Base-by-base conservation (phyloP, 345 rosid genomes). In the Raphanus raphanistrum region DNA sequence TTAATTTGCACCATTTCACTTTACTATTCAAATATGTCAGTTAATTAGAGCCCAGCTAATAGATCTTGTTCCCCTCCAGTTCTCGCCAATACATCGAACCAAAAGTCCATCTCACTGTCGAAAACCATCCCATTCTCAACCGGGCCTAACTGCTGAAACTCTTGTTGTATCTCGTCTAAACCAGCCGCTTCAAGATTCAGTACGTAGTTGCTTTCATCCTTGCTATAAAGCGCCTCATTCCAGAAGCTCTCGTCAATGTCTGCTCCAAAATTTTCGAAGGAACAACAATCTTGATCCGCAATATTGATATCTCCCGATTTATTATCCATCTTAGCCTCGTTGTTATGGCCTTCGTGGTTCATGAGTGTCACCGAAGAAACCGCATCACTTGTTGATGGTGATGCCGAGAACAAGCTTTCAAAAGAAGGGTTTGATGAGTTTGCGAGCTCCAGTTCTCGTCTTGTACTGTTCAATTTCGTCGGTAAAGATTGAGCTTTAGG, bases 181-280 rank as follows among this genome's bases (percentile, higher is more conserved):
- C 79, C 68, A 58, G 55, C 32, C 38, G 31, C 74, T 65, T 70
- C 72, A 50, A 73, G 59, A 67, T 66, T 77, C 3, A 73, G 26
- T 9, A 64, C 50, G 36, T 79, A 29, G 71, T 57, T 70, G 0
- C 71, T 66, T 64, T 83, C 76, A 16, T 70, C 76, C 10, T 77
- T 70, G 35, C 78, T 8, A 50, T 69, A 72, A 5, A 74, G 55
- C 32, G 85, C 31, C 13, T 88, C 94, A 2, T 85, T 82, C 98
- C 97, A 88, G 55, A 91, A 90, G 76, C 85, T 79, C 13, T 90
- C 88, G 31, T 90, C 91, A 8, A 90, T 91, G 54, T 82, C 83
- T 0, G 82, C 85, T 16, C 79, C 71, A 2, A 87, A 78, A 66
- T 28, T 72, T 9, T 88, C 93, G 9, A 72, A 78, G 1, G 79